Evolutionary conservation across 2,329 filamentous ascomycete species (phyloP), one percentile per base, ranked within the genome.

Genomic region (Botrytis aclada): DNA sequence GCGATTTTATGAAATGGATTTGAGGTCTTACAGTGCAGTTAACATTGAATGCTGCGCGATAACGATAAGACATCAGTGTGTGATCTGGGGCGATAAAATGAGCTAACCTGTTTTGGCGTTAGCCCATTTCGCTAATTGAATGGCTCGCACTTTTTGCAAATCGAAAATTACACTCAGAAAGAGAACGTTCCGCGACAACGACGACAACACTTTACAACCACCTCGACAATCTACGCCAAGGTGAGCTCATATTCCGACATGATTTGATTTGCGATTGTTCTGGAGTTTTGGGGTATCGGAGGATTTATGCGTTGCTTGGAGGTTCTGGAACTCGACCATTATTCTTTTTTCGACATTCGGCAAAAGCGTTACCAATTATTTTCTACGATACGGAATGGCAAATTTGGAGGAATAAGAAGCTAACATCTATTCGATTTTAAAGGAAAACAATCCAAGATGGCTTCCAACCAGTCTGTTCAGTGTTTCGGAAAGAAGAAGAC

Each of bases 401-500:
- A 20, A 25, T 47, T 56, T 56, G 70, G 47, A 32, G 70, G 60
- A 61, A 66, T 29, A 54, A 25, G 47, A 71, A 18, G 61, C 70
- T 71, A 72, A 72, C 61, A 20, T 69, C 20, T 62, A 51, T 45
- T 70, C 58, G 54, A 63, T 43, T 45, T 25, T 47, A 34, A 58
- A 72, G 73, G 70, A 67, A 51, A 62, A 72, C 69, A 71, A 56
- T 74, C 73, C 75, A 79, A 65, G 64, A 81, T 81, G 81, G 77
- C 80, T 90, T 91, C 92, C 85, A 87, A 88, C 81, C 91, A 93
- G 87, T 92, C 90, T 86, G 92, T 94, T 83, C 94, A 97, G 90
- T 97, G 94, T 93, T 98, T 98, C 93, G 95, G 95, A 92, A 98
- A 98, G 92, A 95, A 95, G 90, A 94, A 93, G 90, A 94, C 78